Conservation (phyloP, 2,329 filamentous ascomycete species). For the Fusarium heterosporum region DNA sequence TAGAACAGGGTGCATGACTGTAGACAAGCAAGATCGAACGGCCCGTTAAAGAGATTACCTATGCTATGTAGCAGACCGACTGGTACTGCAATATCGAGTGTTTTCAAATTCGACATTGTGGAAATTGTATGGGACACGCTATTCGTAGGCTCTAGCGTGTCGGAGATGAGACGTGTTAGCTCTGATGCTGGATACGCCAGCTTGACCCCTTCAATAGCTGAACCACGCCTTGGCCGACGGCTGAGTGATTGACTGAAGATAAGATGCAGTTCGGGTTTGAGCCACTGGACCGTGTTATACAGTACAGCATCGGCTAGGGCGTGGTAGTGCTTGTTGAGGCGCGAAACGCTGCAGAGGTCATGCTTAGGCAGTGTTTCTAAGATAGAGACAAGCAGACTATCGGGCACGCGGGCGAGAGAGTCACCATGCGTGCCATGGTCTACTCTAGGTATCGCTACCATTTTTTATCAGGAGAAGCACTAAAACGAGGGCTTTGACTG, state of each 20-base stretch:
- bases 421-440: constrained; percentile 24
- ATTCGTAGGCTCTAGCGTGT: constrained; percentile 55
- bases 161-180: constrained; percentile 56
- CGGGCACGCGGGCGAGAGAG: constrained; percentile 50
- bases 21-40: constrained; percentile 62
- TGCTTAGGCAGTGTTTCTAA: constrained; percentile 54
- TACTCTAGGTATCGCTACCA: constrained; percentile 22
- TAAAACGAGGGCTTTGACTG: neutral
- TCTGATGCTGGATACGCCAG: constrained; percentile 59
- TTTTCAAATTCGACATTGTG: constrained; percentile 63
- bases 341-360: constrained; percentile 59
- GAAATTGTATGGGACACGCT: constrained; percentile 60
- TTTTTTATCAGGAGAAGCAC: neutral
- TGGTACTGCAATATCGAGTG: constrained; percentile 60
- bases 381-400: constrained; percentile 56
- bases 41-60: constrained; percentile 62
- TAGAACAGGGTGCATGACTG: constrained; percentile 61
- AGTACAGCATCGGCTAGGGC: constrained; percentile 59
- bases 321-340: constrained; percentile 58
- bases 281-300: constrained; percentile 60
- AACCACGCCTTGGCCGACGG: constrained; percentile 60
- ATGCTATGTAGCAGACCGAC: constrained; percentile 58
- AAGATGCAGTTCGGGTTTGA: constrained; percentile 60
- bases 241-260: constrained; percentile 61
- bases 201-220: constrained; percentile 59